A percentile compares a stretch with the other conserved stretches of the same genome.
Evolutionary conservation across 805 yeast genomes (phyloP).

Genomic region (Candida orba): DNA sequence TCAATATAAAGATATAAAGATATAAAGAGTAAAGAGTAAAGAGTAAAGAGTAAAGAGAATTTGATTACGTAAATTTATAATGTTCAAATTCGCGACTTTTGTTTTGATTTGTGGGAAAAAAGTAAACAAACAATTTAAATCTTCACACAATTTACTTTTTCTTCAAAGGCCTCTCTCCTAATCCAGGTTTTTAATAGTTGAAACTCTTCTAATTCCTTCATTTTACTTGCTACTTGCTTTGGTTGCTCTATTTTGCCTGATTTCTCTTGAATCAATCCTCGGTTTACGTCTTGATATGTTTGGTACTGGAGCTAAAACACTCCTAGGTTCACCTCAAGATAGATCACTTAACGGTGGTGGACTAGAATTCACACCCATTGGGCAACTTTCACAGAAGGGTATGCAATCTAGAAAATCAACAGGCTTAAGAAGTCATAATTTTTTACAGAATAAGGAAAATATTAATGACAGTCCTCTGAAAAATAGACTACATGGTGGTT

Average conservation of each 20-base stretch:
- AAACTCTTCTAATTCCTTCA: too few species aligned
- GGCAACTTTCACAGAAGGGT: slow-evolving; percentile 13
- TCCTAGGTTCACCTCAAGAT: slow-evolving; percentile 25
- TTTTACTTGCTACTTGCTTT: too few species aligned
- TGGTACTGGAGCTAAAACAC: slow-evolving; percentile 20
- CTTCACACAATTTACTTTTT: not conserved
- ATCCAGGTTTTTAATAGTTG: too few species aligned
- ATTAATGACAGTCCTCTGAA: slow-evolving; percentile 13
- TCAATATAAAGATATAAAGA: too few species aligned
- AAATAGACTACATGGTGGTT: slow-evolving; percentile 21
- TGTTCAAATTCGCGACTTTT: not conserved
- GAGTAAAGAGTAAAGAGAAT: too few species aligned
- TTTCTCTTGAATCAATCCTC: too few species aligned
- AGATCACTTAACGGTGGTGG: slow-evolving; percentile 14
- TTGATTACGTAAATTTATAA: too few species aligned
- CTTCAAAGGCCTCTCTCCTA: too few species aligned
- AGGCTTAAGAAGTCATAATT: not conserved
- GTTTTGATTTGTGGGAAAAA: slow-evolving; percentile 6
- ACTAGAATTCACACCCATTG: slow-evolving; percentile 38
- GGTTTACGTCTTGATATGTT: slow-evolving; percentile 16
- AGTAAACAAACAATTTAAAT: slow-evolving; percentile 3
- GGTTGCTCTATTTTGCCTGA: too few species aligned
- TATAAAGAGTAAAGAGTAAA: too few species aligned
- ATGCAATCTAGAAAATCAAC: not conserved
- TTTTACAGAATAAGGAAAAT: slow-evolving; percentile 3